Conservation (phyloP, 179 eudicot genomes). For the Beta lomatogona region DNA sequence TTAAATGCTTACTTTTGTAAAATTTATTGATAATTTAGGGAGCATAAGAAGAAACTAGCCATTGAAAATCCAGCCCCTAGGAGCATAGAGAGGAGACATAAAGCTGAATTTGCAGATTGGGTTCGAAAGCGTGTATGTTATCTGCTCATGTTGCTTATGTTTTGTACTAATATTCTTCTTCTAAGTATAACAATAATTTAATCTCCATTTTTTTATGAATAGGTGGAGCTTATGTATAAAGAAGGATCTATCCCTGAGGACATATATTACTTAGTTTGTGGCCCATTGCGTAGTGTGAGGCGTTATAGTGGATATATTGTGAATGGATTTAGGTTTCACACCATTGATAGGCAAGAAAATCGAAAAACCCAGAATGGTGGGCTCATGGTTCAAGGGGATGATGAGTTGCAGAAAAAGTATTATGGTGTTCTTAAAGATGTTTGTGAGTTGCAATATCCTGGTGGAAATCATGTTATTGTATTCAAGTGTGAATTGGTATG, state of each 20-base stretch:
- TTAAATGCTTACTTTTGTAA: no score
- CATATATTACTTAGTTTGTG: background rate
- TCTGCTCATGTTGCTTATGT: background rate
- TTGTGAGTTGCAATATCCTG: background rate
- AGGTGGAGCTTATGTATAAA: background rate
- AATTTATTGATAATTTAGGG: no score
- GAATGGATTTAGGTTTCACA: background rate
- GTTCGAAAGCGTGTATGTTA: background rate
- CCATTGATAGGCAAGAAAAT: background rate
- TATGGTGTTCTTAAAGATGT: background rate
- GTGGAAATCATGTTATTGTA: no score
- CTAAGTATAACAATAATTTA: background rate
- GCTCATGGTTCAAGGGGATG: background rate
- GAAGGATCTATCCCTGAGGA: background rate
- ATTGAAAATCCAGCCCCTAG: background rate
- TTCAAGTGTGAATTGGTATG: no score
- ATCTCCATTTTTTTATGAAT: background rate
- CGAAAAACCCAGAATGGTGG: background rate
- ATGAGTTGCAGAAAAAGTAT: background rate
- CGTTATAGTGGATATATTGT: constrained; percentile 5
- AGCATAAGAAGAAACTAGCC: no score
- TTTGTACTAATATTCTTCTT: no score
- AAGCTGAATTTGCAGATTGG: background rate
- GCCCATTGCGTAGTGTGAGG: background rate
- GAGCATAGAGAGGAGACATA: background rate